A percentile compares a stretch with the other conserved stretches of the same genome.
Evolutionary conservation across 176 grass and related monocot genomes (phyloP).

Genomic region (Alloteropsis semialata): DNA sequence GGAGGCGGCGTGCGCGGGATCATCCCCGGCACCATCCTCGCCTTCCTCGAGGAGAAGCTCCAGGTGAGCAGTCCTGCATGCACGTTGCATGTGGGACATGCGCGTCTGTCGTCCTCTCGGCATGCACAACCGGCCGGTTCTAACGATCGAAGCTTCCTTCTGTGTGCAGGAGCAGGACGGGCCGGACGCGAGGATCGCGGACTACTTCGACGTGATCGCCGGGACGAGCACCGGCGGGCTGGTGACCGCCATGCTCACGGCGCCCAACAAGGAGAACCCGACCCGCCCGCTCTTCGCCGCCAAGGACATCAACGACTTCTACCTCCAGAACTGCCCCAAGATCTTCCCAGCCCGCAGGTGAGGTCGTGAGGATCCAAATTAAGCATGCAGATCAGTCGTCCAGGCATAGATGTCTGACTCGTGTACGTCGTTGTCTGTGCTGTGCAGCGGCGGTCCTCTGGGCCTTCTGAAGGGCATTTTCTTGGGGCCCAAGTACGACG

Average conservation of each 20-base stretch:
- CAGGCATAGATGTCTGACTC: no score
- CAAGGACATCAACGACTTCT: constrained; percentile 39
- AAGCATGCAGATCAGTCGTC: neutral
- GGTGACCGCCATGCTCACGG: constrained; percentile 42
- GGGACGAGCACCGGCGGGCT: constrained; percentile 65
- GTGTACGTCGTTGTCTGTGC: neutral
- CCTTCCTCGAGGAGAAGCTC: constrained; percentile 47
- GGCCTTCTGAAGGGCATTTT: neutral
- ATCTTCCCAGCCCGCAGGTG: constrained; percentile 28
- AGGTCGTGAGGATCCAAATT: neutral
- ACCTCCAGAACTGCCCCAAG: constrained; percentile 28
- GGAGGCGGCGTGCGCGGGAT: constrained; percentile 51
- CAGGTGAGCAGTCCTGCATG: no score
- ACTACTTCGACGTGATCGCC: constrained; percentile 83
- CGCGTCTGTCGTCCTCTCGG: no score
- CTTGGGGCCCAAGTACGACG: constrained; percentile 24
- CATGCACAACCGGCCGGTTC: no score
- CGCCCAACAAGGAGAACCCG: neutral
- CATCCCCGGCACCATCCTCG: constrained; percentile 51
- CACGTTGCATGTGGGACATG: no score
- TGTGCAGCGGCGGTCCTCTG: neutral
- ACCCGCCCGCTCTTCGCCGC: constrained; percentile 33
- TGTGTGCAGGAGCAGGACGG: constrained; percentile 22
- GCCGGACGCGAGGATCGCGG: neutral
- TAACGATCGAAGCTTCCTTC: no score